Conservation (phyloP, 2,329 filamentous ascomycete species). For the Cladorrhinum sp. region DNA sequence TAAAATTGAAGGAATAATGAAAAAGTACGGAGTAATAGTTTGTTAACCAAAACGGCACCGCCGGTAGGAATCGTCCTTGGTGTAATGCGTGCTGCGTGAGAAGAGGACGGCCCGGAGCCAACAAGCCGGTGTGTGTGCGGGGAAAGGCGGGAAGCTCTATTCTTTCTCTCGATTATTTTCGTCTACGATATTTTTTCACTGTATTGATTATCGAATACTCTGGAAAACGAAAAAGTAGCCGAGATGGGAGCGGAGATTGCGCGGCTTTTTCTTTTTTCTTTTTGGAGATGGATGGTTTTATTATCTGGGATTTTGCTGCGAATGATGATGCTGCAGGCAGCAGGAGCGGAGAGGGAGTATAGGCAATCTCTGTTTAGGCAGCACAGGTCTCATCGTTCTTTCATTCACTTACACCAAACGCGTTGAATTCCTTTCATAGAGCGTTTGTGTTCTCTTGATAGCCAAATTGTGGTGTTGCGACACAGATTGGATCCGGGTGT, state of each 20-base stretch:
- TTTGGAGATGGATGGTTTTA: not conserved
- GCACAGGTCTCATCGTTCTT: not conserved
- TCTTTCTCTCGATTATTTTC: slow-evolving; percentile 20
- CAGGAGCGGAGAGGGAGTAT: not conserved
- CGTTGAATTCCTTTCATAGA: not conserved
- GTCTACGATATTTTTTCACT: slow-evolving; percentile 9
- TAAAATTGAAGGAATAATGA: slow-evolving; percentile 15
- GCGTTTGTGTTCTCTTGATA: not conserved
- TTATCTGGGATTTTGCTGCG: not conserved
- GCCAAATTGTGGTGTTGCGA: not conserved
- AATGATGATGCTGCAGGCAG: not conserved
- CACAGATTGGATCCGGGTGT: not conserved
- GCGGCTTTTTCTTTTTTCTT: not conserved
- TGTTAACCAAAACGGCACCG: slow-evolving; percentile 8
- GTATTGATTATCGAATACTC: slow-evolving; percentile 5
- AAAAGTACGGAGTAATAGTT: slow-evolving; percentile 9
- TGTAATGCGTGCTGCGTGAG: not conserved
- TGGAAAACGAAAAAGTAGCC: slow-evolving; percentile 15
- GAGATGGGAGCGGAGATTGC: slow-evolving; percentile 14
- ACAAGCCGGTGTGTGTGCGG: slow-evolving; percentile 10
- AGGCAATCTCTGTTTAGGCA: slow-evolving; percentile 5
- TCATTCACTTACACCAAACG: not conserved
- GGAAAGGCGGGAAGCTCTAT: slow-evolving; percentile 11
- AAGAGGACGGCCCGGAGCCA: slow-evolving; percentile 7
- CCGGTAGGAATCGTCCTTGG: not conserved